Evolutionary conservation across 768 basidiomycete species (phyloP).

Genomic region (Chalciporus piperatus): DNA sequence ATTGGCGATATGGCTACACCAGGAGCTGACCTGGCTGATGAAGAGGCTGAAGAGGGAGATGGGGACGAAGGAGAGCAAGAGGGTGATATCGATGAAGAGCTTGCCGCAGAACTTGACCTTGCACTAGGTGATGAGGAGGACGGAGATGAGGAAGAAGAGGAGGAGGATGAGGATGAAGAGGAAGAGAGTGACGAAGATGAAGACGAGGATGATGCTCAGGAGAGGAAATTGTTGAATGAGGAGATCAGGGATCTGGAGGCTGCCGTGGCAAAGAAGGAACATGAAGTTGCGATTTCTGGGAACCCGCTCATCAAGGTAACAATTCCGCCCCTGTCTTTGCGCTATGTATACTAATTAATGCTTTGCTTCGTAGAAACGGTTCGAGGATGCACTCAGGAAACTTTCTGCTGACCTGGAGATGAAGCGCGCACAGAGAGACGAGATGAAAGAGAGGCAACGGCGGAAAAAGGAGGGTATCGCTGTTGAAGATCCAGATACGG

Average conservation of each 20-base stretch:
- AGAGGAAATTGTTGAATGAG: conserved; percentile 77
- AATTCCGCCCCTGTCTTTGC: background rate
- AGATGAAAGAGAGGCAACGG: conserved; percentile 72
- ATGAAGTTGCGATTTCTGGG: conserved; percentile 76
- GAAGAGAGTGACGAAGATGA: conserved; percentile 65
- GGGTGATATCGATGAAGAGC: conserved; percentile 83
- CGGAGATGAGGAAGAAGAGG: conserved; percentile 63
- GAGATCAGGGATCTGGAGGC: conserved; percentile 88
- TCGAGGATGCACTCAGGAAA: conserved; percentile 90
- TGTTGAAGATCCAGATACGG: conserved; percentile 37
- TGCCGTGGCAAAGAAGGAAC: conserved; percentile 81
- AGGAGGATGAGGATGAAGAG: conserved; percentile 46
- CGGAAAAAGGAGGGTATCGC: conserved; percentile 65
- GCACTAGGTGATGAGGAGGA: conserved; percentile 71
- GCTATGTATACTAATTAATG: background rate
- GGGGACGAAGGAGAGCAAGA: conserved; percentile 63
- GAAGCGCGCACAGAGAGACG: conserved; percentile 77
- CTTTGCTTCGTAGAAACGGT: conserved; percentile 63
- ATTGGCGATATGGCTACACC: conserved; percentile 61
- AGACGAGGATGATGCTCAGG: conserved; percentile 77
- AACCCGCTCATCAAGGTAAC: conserved; percentile 84
- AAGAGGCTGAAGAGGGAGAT: conserved; percentile 57
- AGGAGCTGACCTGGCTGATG: conserved; percentile 49
- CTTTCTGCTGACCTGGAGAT: conserved; percentile 81
- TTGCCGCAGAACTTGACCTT: conserved; percentile 83